Percentiles rank a stretch among this genome's conserved stretches.
Conservation (phyloP, 768 basidiomycete species). For the Boletus pseudopeckii region DNA sequence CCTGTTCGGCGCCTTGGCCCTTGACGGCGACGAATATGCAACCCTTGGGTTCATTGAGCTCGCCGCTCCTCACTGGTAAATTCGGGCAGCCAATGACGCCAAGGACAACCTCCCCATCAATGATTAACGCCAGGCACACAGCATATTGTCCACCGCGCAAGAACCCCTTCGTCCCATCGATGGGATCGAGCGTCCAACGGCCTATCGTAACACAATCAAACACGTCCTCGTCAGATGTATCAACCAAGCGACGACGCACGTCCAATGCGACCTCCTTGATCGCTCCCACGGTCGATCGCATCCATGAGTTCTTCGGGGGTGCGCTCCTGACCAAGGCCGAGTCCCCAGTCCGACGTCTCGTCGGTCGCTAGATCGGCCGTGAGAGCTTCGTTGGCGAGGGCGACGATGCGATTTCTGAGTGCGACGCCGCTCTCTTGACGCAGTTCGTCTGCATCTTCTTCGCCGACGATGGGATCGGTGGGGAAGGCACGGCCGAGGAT, state of each 20-base stretch:
- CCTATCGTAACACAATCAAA: slow-evolving; percentile 37
- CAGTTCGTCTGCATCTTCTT: slow-evolving; percentile 87
- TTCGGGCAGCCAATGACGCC: slow-evolving; percentile 95
- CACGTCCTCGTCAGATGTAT: too few relatives aligned
- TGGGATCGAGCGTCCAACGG: slow-evolving; percentile 86
- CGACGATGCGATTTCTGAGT: slow-evolving; percentile 65
- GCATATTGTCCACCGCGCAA: slow-evolving; percentile 91
- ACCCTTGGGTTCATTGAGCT: slow-evolving; percentile 62
- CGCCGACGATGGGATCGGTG: slow-evolving; percentile 84
- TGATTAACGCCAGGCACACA: slow-evolving; percentile 82
- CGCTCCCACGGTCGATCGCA: slow-evolving; percentile 82
- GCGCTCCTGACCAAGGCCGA: slow-evolving; percentile 57
- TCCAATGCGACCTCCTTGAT: slow-evolving; percentile 67
- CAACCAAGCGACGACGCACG: slow-evolving; percentile 44
- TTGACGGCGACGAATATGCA: slow-evolving; percentile 84
- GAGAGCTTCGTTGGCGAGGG: slow-evolving; percentile 80
- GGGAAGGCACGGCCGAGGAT: slow-evolving; percentile 81
- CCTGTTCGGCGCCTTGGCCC: slow-evolving; percentile 81
- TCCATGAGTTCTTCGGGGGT: slow-evolving; percentile 63
- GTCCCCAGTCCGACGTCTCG: slow-evolving; percentile 67
- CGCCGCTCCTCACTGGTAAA: slow-evolving; percentile 53
- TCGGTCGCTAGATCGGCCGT: slow-evolving; percentile 47
- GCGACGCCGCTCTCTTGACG: slow-evolving; percentile 42
- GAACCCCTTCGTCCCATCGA: slow-evolving; percentile 94
- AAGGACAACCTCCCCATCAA: slow-evolving; percentile 73